Evolutionary conservation across 2,329 filamentous ascomycete genomes (phyloP).

Genomic region (Septoria linicola): DNA sequence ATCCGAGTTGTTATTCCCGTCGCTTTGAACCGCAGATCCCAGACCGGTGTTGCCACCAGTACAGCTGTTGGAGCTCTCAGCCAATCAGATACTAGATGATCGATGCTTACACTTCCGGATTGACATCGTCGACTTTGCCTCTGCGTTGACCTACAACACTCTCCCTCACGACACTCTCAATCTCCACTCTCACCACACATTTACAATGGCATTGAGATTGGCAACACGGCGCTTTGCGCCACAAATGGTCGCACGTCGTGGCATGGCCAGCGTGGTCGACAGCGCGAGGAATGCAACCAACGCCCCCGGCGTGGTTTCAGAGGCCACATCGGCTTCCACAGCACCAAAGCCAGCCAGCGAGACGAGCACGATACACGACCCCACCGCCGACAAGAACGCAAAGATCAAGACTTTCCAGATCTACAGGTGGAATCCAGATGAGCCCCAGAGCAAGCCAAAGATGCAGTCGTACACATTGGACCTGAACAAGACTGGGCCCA

Average conservation of each 20-base stretch:
- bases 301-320: constrained; percentile 27
- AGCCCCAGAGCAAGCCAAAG: constrained; percentile 84
- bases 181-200: constrained; percentile 25
- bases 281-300: constrained; percentile 36
- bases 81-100: constrained; percentile 2
- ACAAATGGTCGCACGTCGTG: constrained; percentile 36
- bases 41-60: background rate
- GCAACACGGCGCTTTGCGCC: constrained; percentile 39
- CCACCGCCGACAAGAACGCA: constrained; percentile 56
- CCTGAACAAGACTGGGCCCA: constrained; percentile 97
- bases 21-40: background rate
- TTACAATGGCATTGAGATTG: constrained; percentile 39
- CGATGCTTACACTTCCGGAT: background rate
- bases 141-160: constrained; percentile 8
- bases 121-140: constrained; percentile 21
- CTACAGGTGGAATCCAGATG: constrained; percentile 98
- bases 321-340: constrained; percentile 35
- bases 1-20: background rate
- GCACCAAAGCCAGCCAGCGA: constrained; percentile 49
- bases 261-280: constrained; percentile 40
- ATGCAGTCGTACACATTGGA: constrained; percentile 97
- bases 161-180: constrained; percentile 15
- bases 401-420: constrained; percentile 93
- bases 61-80: background rate
- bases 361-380: constrained; percentile 61